phyloP scores from a whole-genome alignment of 2,329 filamentous ascomycete species.

The Sporothrix mexicana region DNA sequence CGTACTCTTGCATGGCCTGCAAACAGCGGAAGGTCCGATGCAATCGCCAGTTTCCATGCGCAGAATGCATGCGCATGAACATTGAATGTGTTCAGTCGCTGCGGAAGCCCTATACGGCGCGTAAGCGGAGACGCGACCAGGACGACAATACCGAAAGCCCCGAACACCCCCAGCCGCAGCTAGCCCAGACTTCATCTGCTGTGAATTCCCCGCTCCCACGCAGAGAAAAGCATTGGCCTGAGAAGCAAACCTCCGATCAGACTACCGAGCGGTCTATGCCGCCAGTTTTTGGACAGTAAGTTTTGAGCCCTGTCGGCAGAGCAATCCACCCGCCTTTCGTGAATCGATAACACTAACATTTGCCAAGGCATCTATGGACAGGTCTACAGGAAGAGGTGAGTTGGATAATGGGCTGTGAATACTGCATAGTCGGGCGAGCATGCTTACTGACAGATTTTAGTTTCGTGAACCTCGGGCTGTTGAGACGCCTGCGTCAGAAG shows the following conservation, averaged over 20 bases:
- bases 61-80: constrained; percentile 48
- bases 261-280: not conserved
- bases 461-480: constrained; percentile 37
- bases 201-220: not conserved
- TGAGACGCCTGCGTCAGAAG: constrained; percentile 36
- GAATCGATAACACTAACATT: not conserved
- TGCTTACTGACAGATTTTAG: constrained; percentile 26
- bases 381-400: constrained; percentile 39
- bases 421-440: not conserved
- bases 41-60: constrained; percentile 53
- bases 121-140: constrained; percentile 48
- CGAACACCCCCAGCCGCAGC: not conserved
- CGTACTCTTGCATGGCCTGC: constrained; percentile 57
- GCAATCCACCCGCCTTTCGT: constrained; percentile 38
- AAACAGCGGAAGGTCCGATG: constrained; percentile 60
- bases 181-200: not conserved
- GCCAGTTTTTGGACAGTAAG: constrained; percentile 32
- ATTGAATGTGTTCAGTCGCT: constrained; percentile 45
- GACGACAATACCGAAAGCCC: constrained; percentile 1
- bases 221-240: not conserved
- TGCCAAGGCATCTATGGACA: constrained; percentile 38
- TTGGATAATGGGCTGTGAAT: not conserved
- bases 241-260: not conserved
- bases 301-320: not conserved
- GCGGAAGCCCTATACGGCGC: constrained; percentile 52